Conservation (phyloP, 2,329 filamentous ascomycete genomes). For the Cordyceps cateniannulata region DNA sequence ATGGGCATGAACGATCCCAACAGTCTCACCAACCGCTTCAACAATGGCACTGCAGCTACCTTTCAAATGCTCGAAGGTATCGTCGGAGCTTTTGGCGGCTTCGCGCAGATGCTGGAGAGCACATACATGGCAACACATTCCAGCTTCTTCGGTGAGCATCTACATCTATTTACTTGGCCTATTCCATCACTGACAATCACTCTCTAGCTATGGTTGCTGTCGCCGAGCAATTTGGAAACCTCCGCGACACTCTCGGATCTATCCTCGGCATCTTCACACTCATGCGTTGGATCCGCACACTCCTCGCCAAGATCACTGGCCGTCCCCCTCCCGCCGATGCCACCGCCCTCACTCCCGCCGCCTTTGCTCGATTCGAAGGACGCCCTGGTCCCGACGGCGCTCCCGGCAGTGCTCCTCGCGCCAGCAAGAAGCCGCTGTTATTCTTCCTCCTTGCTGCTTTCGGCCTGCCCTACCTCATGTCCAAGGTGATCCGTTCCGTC, state of each 20-base stretch:
- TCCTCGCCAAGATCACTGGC: constrained; percentile 88
- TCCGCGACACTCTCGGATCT: constrained; percentile 88
- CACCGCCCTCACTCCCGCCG: constrained; percentile 77
- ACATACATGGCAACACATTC: constrained; percentile 99
- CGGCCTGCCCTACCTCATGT: constrained; percentile 93
- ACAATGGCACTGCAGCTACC: constrained; percentile 88
- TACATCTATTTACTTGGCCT: not conserved
- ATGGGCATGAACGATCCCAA: constrained; percentile 68
- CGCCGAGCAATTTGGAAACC: constrained; percentile 90
- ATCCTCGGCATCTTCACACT: constrained; percentile 93
- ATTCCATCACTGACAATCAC: constrained; percentile 10
- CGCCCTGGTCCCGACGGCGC: constrained; percentile 57
- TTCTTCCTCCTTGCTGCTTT: constrained; percentile 95
- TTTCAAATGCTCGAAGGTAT: constrained; percentile 98
- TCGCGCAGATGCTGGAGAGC: constrained; percentile 98
- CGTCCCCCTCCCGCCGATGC: constrained; percentile 84
- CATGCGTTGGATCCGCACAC: constrained; percentile 87
- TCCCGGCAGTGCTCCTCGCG: constrained; percentile 56
- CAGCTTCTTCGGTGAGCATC: constrained; percentile 85
- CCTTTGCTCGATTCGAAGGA: constrained; percentile 84
- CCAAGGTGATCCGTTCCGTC: constrained; percentile 83
- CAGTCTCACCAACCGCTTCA: constrained; percentile 92
- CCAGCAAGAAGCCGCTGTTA: constrained; percentile 90
- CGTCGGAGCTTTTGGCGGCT: constrained; percentile 92
- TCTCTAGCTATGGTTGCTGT: constrained; percentile 88